phyloP scores from a whole-genome alignment of 257 asterid genomes.

The Scutellaria baicalensis region DNA sequence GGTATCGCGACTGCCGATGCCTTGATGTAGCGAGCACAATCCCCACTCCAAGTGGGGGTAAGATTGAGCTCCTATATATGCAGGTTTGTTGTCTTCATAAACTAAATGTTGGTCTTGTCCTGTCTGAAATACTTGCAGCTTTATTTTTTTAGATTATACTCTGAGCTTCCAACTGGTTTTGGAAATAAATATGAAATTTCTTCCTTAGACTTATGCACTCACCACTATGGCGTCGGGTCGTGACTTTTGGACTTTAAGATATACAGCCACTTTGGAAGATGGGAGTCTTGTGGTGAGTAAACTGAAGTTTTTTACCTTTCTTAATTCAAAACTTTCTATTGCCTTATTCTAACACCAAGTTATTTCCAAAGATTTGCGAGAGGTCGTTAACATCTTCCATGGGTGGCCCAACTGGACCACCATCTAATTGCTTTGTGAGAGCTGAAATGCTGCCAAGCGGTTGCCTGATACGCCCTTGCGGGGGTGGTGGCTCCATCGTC shows the following conservation, averaged over 20 bases:
- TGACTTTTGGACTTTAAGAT: slow-evolving; percentile 84
- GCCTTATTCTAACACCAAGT: not conserved
- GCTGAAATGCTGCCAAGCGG: slow-evolving; percentile 82
- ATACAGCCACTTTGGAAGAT: slow-evolving; percentile 67
- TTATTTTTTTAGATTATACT: not conserved
- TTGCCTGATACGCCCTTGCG: slow-evolving; percentile 66
- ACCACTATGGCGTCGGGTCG: slow-evolving; percentile 80
- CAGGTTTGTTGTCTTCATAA: slow-evolving; percentile 35
- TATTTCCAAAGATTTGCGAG: slow-evolving; percentile 55
- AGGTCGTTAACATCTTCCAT: slow-evolving; percentile 56
- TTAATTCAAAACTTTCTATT: not conserved
- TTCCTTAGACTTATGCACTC: slow-evolving; percentile 65
- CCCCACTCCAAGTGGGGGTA: slow-evolving; percentile 77
- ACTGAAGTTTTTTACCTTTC: not conserved
- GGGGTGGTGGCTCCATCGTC: slow-evolving; percentile 74
- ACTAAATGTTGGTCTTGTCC: not conserved
- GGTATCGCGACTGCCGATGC: slow-evolving; percentile 82
- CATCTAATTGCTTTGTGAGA: slow-evolving; percentile 52
- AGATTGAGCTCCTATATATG: slow-evolving; percentile 67
- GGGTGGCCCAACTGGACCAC: slow-evolving; percentile 73
- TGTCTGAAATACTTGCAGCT: not conserved
- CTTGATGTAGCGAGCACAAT: slow-evolving; percentile 44
- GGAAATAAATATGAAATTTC: not conserved
- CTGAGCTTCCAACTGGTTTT: not conserved
- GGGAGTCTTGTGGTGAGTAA: slow-evolving; percentile 77